Base-by-base conservation (phyloP, 371 early-diverging fungal genomes). In the Rhizopus delemar region DNA sequence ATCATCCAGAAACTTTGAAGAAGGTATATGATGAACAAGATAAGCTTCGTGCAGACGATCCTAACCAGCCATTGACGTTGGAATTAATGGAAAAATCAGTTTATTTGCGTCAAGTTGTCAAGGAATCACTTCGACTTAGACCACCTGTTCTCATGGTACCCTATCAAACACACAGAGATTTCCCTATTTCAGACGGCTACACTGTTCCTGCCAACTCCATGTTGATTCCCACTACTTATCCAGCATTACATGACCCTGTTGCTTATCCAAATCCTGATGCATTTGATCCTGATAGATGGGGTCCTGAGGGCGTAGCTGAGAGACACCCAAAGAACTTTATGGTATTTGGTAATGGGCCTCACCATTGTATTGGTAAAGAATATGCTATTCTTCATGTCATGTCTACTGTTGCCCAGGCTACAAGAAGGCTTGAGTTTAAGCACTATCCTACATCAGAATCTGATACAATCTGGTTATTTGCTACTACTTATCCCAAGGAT, bases 271-370 rank as follows among this genome's bases (percentile, higher is more conserved):
- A 70, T 48, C 77, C 73, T 29, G 77, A 76, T 29, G 56, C 53
- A 34, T 76, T 76, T 52, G 62, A 76, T 53, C 73, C 73, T 48
- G 77, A 73, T 45, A 63, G 77, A 34, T 76, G 73, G 71, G 77
- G 73, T 11, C 73, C 77, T 43, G 50, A 70, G 2, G 77, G 73
- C 32, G 48, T 49, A 28, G 73, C 77, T 28, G 69, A 70, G 53
- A 65, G 70, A 16, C 57, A 39, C 9, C 73, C 77, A 38, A 76
- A 76, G 63, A 76, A 73, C 58, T 76, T 69, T 34, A 72, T 76
- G 73, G 77, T 76, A 31, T 76, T 76, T 58, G 77, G 77, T 41
- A 70, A 70, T 36, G 73, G 77, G 22, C 71, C 77, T 45, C 77
- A 76, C 45, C 66, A 70, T 31, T 76, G 73, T 61, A 69, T 76